Evolutionary conservation across 1,284 basidiomycete genomes (phyloP), one percentile per base, ranked within the genome.

Genomic region (Ustilago xerochloae): DNA sequence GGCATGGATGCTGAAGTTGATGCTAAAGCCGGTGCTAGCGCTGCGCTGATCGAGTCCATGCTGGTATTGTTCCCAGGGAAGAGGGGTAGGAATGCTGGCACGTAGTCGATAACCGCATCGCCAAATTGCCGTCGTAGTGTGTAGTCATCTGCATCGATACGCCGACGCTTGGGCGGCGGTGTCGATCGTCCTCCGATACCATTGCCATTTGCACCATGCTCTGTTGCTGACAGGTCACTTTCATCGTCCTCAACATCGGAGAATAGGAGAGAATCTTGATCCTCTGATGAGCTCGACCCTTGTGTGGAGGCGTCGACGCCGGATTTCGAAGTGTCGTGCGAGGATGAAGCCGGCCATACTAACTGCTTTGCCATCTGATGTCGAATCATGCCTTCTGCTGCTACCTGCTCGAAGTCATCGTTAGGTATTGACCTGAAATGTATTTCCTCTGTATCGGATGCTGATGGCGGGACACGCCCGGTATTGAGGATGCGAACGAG

Each of bases 61-160:
- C 15, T 18, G 20, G 26, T 1, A 7, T 12, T 18, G 24, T 15
- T 9, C 7, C 39, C 41, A 2, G 72, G 72, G 35, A 75, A 70
- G 16, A 60, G 22, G 3, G 72, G 72, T 4, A 75, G 57, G 45
- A 56, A 70, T 2, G 66, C 51, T 2, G 72, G 72, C 2, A 75
- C 60, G 29, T 75, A 75, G 43, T 75, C 72, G 35, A 75, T 60
- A 48, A 63, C 35, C 12, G 55, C 41, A 16, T 55, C 26, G 24
- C 72, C 72, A 29, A 65, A 75, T 1, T 24, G 62, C 22, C 72
- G 59, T 4, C 20, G 29, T 24, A 35, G 41, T 22, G 29, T 35
- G 4, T 47, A 41, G 0, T 47, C 28, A 2, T 36, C 46, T 36
- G 20, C 26, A 26, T 51, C 53, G 16, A 41, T 13, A 10, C 57